Evolutionary conservation across 2,329 filamentous ascomycete species (phyloP), one percentile per base, ranked within the genome.

Genomic region (Beauveria bassiana): DNA sequence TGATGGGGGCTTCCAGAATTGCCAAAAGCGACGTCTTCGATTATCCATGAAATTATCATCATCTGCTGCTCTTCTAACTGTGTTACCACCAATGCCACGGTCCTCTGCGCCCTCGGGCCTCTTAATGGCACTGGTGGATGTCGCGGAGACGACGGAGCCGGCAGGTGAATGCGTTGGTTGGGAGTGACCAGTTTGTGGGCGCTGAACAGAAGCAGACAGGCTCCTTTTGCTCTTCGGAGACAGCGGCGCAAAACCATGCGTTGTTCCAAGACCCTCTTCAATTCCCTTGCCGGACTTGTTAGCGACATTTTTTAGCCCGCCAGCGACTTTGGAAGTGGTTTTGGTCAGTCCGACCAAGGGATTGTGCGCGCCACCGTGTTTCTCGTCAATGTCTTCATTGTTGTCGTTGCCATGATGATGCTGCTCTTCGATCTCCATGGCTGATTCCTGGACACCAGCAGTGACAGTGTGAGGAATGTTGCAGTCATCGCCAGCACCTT

Each of bases 1-100:
- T 1, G 79, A 73, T 0, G 85, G 85, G 0, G 83, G 81, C 66
- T 85, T 84, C 85, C 85, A 88, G 63, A 88, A 87, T 63, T 87
- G 74, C 75, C 82, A 87, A 77, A 84, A 87, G 46, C 72, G 75
- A 0, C 75, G 72, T 28, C 77, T 73, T 5, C 73, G 74, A 57
- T 74, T 69, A 59, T 79, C 78, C 72, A 83, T 79, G 12, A 81
- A 78, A 3, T 82, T 77, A 45, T 79, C 67, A 54, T 83, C 77
- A 3, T 73, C 74, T 7, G 78, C 74, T 7, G 78, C 68, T 63
- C 78, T 81, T 51, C 83, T 80, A 5, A 81, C 81, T 0, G 81
- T 84, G 66, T 85, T 86, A 16, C 76, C 77, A 20, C 56, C 54
- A 49, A 54, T 22, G 45, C 59, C 18, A 54, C 62, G 28, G 50